These are phyloP conservation scores for Clarireedia hainanense DNA, from an alignment of 2,329 filamentous ascomycete species.

Conservation along the genomic window DNA sequence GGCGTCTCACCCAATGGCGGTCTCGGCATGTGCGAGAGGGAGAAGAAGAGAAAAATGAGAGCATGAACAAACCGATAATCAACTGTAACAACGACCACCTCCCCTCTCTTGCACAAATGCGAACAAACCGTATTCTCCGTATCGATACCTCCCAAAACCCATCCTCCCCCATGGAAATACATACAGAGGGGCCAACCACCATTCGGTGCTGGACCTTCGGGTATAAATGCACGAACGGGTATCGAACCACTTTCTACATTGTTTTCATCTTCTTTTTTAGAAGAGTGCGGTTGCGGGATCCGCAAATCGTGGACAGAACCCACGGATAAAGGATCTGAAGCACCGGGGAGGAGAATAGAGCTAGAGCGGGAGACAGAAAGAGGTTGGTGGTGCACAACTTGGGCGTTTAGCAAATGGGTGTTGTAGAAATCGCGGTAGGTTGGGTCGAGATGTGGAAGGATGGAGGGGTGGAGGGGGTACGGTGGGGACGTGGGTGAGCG, in stretches of 20 bases:
- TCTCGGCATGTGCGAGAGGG: not conserved
- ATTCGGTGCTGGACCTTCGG: constrained; percentile 34
- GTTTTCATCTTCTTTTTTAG: not conserved
- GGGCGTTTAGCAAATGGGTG: constrained; percentile 19
- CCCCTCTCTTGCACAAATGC: constrained; percentile 43
- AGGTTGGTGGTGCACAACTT: constrained; percentile 46
- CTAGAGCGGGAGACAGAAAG: constrained; percentile 42
- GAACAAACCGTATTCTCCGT: constrained; percentile 48
- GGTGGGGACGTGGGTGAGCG: constrained; percentile 9
- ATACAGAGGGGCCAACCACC: constrained; percentile 47
- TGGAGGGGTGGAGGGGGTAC: constrained; percentile 22
- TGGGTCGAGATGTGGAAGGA: constrained; percentile 20
- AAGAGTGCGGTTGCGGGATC: constrained; percentile 7
- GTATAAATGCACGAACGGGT: constrained; percentile 44
- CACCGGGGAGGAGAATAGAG: constrained; percentile 44
- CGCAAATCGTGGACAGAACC: constrained; percentile 18
- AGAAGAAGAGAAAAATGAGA: not conserved
- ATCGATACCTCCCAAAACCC: constrained; percentile 57
- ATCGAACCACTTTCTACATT: constrained; percentile 15
- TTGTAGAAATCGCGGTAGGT: constrained; percentile 24
- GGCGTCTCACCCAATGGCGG: too few species aligned
- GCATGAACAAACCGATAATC: constrained; percentile 40
- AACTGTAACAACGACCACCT: constrained; percentile 44
- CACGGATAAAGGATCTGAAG: constrained; percentile 40
- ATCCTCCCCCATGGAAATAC: constrained; percentile 52